phyloP scores from a whole-genome alignment of 352 stramenopile species.

The Saprolegnia parasitica region DNA sequence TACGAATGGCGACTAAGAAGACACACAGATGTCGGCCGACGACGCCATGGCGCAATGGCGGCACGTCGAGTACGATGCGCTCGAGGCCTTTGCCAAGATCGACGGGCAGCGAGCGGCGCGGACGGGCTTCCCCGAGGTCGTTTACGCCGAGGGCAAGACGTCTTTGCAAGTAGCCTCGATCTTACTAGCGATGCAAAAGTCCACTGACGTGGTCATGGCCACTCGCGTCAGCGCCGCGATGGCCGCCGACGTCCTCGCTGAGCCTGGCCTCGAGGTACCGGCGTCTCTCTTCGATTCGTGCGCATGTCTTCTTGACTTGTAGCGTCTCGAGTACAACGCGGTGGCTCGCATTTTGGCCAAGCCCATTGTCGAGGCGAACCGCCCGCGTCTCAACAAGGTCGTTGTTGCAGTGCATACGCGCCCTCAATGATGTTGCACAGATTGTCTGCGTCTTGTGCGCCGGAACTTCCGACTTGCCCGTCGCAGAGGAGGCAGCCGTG shows the following conservation, averaged over 20 bases:
- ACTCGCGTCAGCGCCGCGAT: slow-evolving; percentile 53
- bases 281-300: background rate
- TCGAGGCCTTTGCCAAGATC: slow-evolving; percentile 37
- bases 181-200: slow-evolving; percentile 77
- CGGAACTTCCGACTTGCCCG: slow-evolving; percentile 93
- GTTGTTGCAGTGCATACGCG: too few relatives aligned
- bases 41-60: slow-evolving; percentile 17
- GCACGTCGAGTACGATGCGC: slow-evolving; percentile 22
- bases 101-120: slow-evolving; percentile 83
- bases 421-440: background rate
- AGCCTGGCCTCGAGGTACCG: slow-evolving; percentile 9
- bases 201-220: slow-evolving; percentile 67
- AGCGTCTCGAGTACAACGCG: slow-evolving; percentile 57
- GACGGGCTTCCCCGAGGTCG: slow-evolving; percentile 93
- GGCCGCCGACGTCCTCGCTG: background rate
- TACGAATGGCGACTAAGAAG: background rate
- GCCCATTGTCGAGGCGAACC: slow-evolving; percentile 29
- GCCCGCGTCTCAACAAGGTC: too few relatives aligned
- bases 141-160: slow-evolving; percentile 94
- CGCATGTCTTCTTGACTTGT: slow-evolving; percentile 4
- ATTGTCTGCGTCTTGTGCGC: slow-evolving; percentile 87
- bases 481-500: slow-evolving; percentile 95
- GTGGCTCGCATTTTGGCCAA: slow-evolving; percentile 61
- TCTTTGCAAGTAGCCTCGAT: slow-evolving; percentile 85
- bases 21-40: slow-evolving; percentile 5